These are phyloP conservation scores for Monosporascus sp. DNA, from an alignment of 2,329 filamentous ascomycete species.

Conservation along the genomic window DNA sequence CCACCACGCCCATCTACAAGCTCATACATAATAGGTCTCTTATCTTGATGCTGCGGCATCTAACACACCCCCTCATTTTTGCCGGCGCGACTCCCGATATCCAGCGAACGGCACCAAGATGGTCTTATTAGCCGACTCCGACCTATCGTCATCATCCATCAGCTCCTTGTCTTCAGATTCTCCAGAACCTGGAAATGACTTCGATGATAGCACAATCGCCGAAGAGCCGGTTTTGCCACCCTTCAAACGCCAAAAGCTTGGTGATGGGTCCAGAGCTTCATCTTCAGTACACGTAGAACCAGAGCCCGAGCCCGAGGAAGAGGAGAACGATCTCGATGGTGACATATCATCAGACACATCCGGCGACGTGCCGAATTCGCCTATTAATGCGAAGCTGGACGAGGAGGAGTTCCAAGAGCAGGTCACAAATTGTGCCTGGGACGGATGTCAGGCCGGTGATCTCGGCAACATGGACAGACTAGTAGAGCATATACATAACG, in stretches of 20 bases:
- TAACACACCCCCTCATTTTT: neutral
- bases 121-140: conserved; percentile 4
- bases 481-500: conserved; percentile 81
- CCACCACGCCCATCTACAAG: neutral
- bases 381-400: conserved; percentile 60
- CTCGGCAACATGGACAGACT: conserved; percentile 75
- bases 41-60: neutral
- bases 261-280: conserved; percentile 32
- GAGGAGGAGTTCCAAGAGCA: conserved; percentile 75
- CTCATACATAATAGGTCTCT: too few species aligned
- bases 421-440: conserved; percentile 73
- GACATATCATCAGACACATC: conserved; percentile 89
- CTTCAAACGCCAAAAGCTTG: conserved; percentile 31
- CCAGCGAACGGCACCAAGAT: conserved; percentile 1
- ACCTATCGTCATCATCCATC: conserved; percentile 1
- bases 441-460: conserved; percentile 66
- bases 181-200: conserved; percentile 10
- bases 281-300: conserved; percentile 45
- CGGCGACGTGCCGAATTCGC: conserved; percentile 73
- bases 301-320: conserved; percentile 36
- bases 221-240: conserved; percentile 28
- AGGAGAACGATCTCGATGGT: conserved; percentile 39
- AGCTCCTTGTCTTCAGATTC: neutral
- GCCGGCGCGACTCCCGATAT: neutral
- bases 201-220: conserved; percentile 18